These are phyloP conservation scores for Sisymbrium altissimum DNA, from an alignment of 345 rosid species.

Conservation along the genomic window DNA sequence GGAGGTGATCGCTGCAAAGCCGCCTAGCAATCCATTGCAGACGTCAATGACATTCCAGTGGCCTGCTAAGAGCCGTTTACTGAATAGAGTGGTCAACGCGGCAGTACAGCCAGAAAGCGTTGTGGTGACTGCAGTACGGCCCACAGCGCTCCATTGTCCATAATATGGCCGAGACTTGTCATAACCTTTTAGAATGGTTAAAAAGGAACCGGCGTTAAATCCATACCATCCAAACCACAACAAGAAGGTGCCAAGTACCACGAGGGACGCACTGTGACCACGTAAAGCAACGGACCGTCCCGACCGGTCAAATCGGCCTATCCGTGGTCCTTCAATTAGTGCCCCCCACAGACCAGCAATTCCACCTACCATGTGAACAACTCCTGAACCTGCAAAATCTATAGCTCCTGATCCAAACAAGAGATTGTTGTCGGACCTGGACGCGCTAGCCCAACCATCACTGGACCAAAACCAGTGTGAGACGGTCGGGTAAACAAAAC, in stretches of 20 bases:
- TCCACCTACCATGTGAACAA: slow-evolving; percentile 84
- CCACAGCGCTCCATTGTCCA: slow-evolving; percentile 27
- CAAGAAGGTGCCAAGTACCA: slow-evolving; percentile 68
- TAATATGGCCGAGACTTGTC: slow-evolving; percentile 13
- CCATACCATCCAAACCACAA: slow-evolving; percentile 67
- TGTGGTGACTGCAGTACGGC: slow-evolving; percentile 19
- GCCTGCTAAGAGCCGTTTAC: slow-evolving; percentile 14
- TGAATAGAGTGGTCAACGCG: slow-evolving; percentile 22
- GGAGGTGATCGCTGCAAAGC: slow-evolving; percentile 15
- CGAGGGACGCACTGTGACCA: slow-evolving; percentile 68
- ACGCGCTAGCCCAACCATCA: slow-evolving; percentile 70
- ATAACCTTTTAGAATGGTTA: slow-evolving; percentile 42
- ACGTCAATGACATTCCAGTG: slow-evolving; percentile 21
- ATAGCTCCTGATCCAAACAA: slow-evolving; percentile 55
- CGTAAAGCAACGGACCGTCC: slow-evolving; percentile 52
- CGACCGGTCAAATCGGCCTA: slow-evolving; percentile 51
- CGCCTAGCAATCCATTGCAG: slow-evolving; percentile 17
- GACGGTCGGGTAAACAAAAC: slow-evolving; percentile 63
- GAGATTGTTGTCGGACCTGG: slow-evolving; percentile 28
- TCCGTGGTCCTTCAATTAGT: slow-evolving; percentile 64
- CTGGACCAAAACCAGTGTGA: slow-evolving; percentile 82
- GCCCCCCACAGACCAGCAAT: slow-evolving; percentile 82
- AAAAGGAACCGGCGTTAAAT: slow-evolving; percentile 51
- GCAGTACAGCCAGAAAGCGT: slow-evolving; percentile 22
- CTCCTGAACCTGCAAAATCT: slow-evolving; percentile 84